Evolutionary conservation across 1,284 basidiomycete species (phyloP).

Genomic region (Coniophora puteana): DNA sequence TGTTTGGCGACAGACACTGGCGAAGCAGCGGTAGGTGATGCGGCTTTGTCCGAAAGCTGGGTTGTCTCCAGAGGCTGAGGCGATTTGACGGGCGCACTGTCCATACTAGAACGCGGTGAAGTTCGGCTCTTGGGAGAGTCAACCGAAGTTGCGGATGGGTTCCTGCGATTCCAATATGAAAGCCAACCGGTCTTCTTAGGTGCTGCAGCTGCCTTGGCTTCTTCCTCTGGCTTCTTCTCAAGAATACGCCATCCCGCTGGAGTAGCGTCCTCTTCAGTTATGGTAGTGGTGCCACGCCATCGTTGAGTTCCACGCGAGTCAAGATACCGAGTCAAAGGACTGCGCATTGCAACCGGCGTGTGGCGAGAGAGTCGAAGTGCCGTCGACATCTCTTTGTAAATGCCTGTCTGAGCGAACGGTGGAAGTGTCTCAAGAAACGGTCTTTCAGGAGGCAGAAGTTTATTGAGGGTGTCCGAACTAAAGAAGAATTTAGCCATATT

Average conservation of each 20-base stretch:
- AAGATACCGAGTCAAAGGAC: slow-evolving; percentile 63
- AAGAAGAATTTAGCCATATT: slow-evolving; percentile 4
- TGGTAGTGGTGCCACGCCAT: slow-evolving; percentile 70
- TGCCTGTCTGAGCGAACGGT: slow-evolving; percentile 50
- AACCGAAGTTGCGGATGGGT: slow-evolving; percentile 19
- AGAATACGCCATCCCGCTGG: slow-evolving; percentile 65
- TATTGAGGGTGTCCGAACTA: slow-evolving; percentile 29
- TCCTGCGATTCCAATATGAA: slow-evolving; percentile 61
- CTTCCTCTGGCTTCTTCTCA: slow-evolving; percentile 40
- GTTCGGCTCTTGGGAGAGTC: slow-evolving; percentile 18
- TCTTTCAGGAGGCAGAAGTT: slow-evolving; percentile 41
- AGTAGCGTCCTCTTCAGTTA: slow-evolving; percentile 46
- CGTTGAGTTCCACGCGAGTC: slow-evolving; percentile 66
- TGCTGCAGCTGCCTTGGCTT: slow-evolving; percentile 20
- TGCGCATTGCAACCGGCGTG: slow-evolving; percentile 43
- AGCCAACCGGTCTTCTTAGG: slow-evolving; percentile 55
- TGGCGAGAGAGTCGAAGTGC: slow-evolving; percentile 62
- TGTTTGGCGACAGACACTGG: slow-evolving; percentile 7
- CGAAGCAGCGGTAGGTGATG: slow-evolving; percentile 8
- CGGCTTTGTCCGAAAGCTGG: slow-evolving; percentile 21
- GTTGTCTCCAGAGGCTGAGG: slow-evolving; percentile 13
- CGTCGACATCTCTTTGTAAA: slow-evolving; percentile 52
- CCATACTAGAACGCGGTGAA: slow-evolving; percentile 31
- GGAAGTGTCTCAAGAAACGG: too few species aligned
- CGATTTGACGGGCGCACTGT: slow-evolving; percentile 24